Evolutionary conservation across 2,329 filamentous ascomycete genomes (phyloP), one percentile per base, ranked within the genome.

Genomic region (Trichoderma sp.): DNA sequence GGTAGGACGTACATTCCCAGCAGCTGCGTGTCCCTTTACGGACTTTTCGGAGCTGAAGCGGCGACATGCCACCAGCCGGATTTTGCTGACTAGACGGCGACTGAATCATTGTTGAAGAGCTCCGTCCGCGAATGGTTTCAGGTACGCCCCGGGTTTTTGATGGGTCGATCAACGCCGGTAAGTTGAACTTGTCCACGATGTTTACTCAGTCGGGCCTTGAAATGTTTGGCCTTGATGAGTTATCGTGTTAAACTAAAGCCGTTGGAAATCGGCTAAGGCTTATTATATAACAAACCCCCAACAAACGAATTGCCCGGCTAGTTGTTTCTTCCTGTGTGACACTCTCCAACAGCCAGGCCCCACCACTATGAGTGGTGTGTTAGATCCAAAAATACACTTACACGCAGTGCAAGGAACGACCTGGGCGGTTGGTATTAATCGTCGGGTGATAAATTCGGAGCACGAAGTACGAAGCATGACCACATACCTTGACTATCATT

Each of bases 11-110:
- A 67, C 65, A 67, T 67, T 67, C 57, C 65, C 65, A 67, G n/a
- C 65, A 67, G 35, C 65, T 67, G n/a, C 58, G 65, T 7, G 65
- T 67, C 25, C 65, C 65, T 27, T 67, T 67, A 37, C 65, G 65
- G 37, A 64, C 35, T 37, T 37, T 67, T 27, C 65, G 65, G 15
- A 45, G 13, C 45, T 48, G 37, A 19, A 29, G 57, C 35, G 45
- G 15, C 12, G 48, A 25, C 29, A 27, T 32, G 5, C 34, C 15
- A 29, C 32, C 32, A 19, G 19, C 12, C 7, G 61, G 2, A 2
- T 37, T 29, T 13, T 25, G 61, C 25, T 29, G 12, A 3, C 27
- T 32, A 2, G 61, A 0, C 1, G 25, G 0, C 1, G 25, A 42
- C n/a, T 25, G 48, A 64, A 22, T 27, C 35, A 54, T 64, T 19